Evolutionary conservation across 148 eudicot species (phyloP).

Genomic region (Persicaria tinctoria): DNA sequence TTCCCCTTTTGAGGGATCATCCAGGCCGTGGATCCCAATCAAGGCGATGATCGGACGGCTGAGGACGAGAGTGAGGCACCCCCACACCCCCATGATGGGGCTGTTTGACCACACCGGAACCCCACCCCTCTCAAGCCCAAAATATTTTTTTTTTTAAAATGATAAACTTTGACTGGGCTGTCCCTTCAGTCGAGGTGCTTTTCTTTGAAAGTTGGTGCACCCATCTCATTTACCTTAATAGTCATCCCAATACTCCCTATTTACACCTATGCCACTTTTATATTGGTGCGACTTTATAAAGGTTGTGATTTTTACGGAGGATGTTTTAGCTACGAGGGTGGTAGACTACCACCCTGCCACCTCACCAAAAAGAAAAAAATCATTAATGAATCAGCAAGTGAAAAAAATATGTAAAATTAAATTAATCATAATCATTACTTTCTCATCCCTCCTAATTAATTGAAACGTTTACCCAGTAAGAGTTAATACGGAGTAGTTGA

Average conservation of each 20-base stretch:
- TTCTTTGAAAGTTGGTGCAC: slow-evolving; percentile 29
- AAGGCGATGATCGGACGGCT: slow-evolving; percentile 16
- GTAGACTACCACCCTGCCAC: too few species aligned
- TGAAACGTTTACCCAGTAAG: too few species aligned
- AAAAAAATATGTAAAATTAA: too few species aligned
- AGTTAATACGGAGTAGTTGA: too few species aligned
- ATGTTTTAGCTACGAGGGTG: too few species aligned
- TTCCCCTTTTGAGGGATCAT: background rate
- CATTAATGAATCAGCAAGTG: too few species aligned
- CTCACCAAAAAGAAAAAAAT: too few species aligned
- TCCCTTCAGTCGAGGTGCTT: slow-evolving; percentile 48
- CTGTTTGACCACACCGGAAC: slow-evolving; percentile 28
- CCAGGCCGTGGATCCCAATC: background rate
- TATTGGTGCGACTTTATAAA: background rate
- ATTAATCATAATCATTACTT: too few species aligned
- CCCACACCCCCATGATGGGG: slow-evolving; percentile 16
- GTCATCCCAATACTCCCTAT: background rate
- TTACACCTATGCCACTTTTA: background rate
- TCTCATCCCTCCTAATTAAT: too few species aligned
- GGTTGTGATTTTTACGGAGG: too few species aligned
- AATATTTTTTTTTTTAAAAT: background rate
- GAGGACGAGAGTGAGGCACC: slow-evolving; percentile 23
- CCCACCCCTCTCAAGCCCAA: background rate
- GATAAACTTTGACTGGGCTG: slow-evolving; percentile 32
- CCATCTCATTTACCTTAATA: background rate